phyloP scores from a whole-genome alignment of 345 rosid genomes.

The Murraya koenigii region DNA sequence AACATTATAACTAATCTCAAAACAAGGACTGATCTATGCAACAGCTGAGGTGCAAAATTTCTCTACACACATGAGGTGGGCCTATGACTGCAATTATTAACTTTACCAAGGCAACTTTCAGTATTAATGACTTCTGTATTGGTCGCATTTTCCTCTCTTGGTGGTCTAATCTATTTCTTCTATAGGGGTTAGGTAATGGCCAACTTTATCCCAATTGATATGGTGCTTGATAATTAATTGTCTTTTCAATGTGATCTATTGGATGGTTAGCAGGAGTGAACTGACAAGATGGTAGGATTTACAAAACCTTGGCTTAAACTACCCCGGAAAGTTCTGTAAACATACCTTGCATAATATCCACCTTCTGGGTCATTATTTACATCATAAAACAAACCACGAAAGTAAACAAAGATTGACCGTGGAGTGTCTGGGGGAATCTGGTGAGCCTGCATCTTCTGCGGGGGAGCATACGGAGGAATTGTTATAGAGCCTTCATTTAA shows the following conservation, averaged over 20 bases:
- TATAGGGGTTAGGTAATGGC: neutral
- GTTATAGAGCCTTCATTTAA: slow-evolving; percentile 87
- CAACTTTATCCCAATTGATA: neutral
- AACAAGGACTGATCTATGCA: neutral
- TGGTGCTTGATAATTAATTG: neutral
- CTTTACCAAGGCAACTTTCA: neutral
- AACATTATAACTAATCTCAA: neutral
- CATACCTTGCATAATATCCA: slow-evolving; percentile 92
- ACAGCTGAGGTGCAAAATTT: neutral
- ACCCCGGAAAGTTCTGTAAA: neutral
- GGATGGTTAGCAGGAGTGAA: neutral
- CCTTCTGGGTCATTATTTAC: slow-evolving; percentile 97
- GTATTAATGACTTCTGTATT: neutral
- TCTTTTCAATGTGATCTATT: neutral
- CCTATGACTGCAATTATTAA: neutral
- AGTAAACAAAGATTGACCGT: slow-evolving; percentile 91
- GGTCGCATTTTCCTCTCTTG: neutral
- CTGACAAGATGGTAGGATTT: neutral
- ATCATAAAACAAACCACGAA: slow-evolving; percentile 90
- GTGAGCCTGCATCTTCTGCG: slow-evolving; percentile 89
- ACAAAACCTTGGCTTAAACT: neutral
- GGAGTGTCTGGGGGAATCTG: slow-evolving; percentile 72
- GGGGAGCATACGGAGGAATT: slow-evolving; percentile 96
- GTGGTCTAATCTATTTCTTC: neutral
- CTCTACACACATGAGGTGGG: neutral